Percentiles rank a stretch among this genome's conserved stretches.
Conservation (phyloP, 176 grass and related monocot species). For the Tuctoria greenei region DNA sequence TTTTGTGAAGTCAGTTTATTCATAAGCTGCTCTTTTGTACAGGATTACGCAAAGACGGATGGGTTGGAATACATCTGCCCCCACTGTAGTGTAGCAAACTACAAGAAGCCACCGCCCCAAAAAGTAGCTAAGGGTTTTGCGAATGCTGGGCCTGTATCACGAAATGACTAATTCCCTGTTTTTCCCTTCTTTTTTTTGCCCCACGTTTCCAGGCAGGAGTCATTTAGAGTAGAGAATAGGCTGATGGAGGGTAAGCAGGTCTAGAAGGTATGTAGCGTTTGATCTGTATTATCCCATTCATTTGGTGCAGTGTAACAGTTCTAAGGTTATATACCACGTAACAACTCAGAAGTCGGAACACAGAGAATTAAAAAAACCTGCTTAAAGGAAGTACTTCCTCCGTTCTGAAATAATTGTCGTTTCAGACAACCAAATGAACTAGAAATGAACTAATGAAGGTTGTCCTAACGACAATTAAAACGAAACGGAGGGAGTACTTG, state of each 20-base stretch:
- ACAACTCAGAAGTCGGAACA: conserved; percentile 43
- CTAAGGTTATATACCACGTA: conserved; percentile 48
- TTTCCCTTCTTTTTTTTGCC: not conserved
- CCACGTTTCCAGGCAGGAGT: conserved; percentile 18
- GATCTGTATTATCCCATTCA: conserved; percentile 54
- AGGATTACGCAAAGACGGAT: conserved; percentile 98
- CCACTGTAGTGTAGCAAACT: conserved; percentile 85
- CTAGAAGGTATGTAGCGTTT: conserved; percentile 41
- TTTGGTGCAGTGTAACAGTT: conserved; percentile 38
- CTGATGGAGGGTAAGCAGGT: conserved; percentile 23
- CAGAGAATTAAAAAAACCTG: not conserved
- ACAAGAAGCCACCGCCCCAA: conserved; percentile 62
- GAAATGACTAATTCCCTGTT: conserved; percentile 51
- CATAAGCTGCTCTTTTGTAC: conserved; percentile 8
- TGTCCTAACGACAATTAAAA: too few relatives aligned
- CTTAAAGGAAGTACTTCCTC: too few relatives aligned
- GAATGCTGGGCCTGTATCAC: conserved; percentile 48
- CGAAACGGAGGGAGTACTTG: too few relatives aligned
- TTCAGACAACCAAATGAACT: too few relatives aligned
- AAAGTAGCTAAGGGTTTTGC: conserved; percentile 74
- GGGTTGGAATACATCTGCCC: conserved; percentile 99
- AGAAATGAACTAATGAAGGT: too few relatives aligned
- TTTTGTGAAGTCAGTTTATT: not conserved
- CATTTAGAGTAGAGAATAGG: conserved; percentile 48
- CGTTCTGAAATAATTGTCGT: too few relatives aligned